Conservation (phyloP, 1,139 yeast species). For the Scheffersomyces insectosa region DNA sequence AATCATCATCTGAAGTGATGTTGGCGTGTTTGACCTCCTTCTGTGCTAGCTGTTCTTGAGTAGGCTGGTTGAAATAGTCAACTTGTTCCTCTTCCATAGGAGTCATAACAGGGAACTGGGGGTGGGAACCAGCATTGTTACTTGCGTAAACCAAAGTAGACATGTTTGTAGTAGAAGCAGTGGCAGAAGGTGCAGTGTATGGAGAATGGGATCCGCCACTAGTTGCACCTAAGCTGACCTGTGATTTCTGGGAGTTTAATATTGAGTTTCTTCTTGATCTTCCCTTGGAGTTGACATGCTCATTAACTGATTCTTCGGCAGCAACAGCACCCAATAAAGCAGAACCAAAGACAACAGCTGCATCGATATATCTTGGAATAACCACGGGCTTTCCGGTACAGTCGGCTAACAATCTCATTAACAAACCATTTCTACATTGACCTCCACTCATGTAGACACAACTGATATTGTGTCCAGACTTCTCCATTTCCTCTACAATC, state of each 20-base stretch:
- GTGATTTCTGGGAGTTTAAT: constrained; percentile 34
- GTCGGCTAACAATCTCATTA: constrained; percentile 88
- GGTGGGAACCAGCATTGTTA: constrained; percentile 38
- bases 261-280: constrained; percentile 42
- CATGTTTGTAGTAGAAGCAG: constrained; percentile 58
- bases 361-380: constrained; percentile 92
- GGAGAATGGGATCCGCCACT: constrained; percentile 53
- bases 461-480: constrained; percentile 72
- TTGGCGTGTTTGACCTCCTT: constrained; percentile 3
- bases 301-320: constrained; percentile 57
- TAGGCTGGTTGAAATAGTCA: constrained; percentile 47
- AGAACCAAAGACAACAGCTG: constrained; percentile 94
- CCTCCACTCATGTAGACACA: constrained; percentile 94
- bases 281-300: constrained; percentile 32
- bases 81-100: constrained; percentile 48
- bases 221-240: constrained; percentile 24
- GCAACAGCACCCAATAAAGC: constrained; percentile 96
- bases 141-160: constrained; percentile 52
- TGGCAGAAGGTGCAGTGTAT: constrained; percentile 74
- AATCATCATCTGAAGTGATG: constrained; percentile 35
- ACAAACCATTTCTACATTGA: constrained; percentile 86
- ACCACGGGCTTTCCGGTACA: constrained; percentile 91
- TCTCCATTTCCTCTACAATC: constrained; percentile 81
- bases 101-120: constrained; percentile 57
- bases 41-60: constrained; percentile 10